Base-by-base conservation (phyloP, 495 filamentous ascomycete species). In the Cercophora sp. region DNA sequence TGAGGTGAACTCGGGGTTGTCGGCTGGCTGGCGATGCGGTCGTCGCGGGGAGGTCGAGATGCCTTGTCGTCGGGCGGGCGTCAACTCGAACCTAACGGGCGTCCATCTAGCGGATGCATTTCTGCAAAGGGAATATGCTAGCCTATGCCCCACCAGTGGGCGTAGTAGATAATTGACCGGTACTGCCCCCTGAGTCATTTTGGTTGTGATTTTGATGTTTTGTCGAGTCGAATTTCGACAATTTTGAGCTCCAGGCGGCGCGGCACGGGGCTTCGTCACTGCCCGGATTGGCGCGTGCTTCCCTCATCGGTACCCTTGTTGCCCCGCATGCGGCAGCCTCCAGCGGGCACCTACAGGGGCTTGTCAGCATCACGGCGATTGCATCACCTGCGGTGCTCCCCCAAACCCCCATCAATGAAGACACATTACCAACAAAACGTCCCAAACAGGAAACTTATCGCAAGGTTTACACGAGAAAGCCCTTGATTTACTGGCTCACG, bases 1-100 rank as follows among this genome's bases (percentile, higher is more conserved):
- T 2, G 88, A 92, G 24, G 80, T 71, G 74, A 91, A 96, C 61
- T 69, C 70, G 0, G 85, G 84, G 61, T 86, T 77, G 62, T 91
- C 86, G 60, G 74, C 85, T 24, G 81, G 70, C 34, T 71, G 71
- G 18, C 19, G 10, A 11, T 43, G 53, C 8, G 52, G 23, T 36
- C 51, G 22, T 24, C 58, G 56, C 6, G 60, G 18, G 23, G 57
- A 61, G 54, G 51, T 59, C 27, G 67, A 68, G 56, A 75, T 59
- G 42, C 58, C 60, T 16, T 22, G 35, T 13, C 25, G 35, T 39
- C 15, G 8, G 19, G 48, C 35, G 8, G 47, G 25, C 8, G 10
- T 4, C 16, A 31, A 16, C 22, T 20, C 37, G 22, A 44, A 26
- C 5, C n/a, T 41, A 1, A 13, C 23, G 23, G 54, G 46, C 3